These are phyloP conservation scores for Tolypocladium guangdongense DNA, from an alignment of 2,329 filamentous ascomycete species.

Conservation along the genomic window DNA sequence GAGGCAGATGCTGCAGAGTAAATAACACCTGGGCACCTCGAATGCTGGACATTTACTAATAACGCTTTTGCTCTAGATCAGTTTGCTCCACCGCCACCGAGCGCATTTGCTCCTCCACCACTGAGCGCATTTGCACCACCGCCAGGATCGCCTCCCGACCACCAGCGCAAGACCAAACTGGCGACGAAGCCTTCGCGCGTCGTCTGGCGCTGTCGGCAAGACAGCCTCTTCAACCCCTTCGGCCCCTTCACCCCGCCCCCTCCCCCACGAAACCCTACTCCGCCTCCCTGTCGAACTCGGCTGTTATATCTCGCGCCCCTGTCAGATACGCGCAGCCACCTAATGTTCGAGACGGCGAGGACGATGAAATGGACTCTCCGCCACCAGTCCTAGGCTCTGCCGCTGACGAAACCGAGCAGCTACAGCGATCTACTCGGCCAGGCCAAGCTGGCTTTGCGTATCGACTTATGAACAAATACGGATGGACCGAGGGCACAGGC, in stretches of 20 bases:
- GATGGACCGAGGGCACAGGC: constrained; percentile 80
- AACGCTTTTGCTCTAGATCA: not conserved
- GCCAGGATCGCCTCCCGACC: constrained; percentile 35
- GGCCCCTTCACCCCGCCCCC: constrained; percentile 10
- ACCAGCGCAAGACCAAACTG: constrained; percentile 47
- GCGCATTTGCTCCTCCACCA: constrained; percentile 27
- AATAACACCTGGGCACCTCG: constrained; percentile 4
- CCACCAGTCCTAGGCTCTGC: constrained; percentile 37
- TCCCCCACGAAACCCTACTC: constrained; percentile 14
- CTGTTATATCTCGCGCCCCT: constrained; percentile 66
- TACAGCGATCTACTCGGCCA: constrained; percentile 51
- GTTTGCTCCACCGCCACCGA: constrained; percentile 18
- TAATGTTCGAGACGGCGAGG: constrained; percentile 18
- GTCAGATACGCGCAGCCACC: constrained; percentile 51
- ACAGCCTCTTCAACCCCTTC: constrained; percentile 21
- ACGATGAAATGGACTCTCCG: constrained; percentile 30
- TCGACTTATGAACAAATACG: constrained; percentile 85
- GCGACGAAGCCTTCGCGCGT: constrained; percentile 59
- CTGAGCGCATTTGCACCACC: constrained; percentile 49
- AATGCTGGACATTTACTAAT: not conserved
- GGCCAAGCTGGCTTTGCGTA: constrained; percentile 79
- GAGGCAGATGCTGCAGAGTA: constrained; percentile 20
- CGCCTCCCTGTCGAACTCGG: constrained; percentile 30
- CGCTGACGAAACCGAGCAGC: constrained; percentile 25
- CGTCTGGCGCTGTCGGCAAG: constrained; percentile 46